These are phyloP conservation scores for Sequoiadendron giganteum DNA, from an alignment of 75 land plant species.

Conservation along the genomic window DNA sequence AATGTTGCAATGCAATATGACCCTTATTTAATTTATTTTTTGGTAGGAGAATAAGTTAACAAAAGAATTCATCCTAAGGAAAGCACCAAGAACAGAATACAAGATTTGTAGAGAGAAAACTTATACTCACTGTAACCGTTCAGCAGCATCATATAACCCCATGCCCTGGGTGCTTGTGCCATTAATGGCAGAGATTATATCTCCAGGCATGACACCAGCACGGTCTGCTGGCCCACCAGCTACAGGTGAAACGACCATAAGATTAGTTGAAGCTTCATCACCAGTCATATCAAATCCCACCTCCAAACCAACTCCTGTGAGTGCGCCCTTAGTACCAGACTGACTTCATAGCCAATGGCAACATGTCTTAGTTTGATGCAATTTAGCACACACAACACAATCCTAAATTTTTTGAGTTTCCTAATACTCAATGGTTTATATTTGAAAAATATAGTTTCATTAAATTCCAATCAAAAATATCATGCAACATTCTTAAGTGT, in stretches of 20 bases:
- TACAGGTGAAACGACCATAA: slow-evolving; percentile 80
- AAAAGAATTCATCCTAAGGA: neutral
- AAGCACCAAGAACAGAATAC: neutral
- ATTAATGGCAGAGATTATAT: slow-evolving; percentile 80
- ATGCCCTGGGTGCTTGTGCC: slow-evolving; percentile 62
- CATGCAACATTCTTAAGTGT: slow-evolving; percentile 3
- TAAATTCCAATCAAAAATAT: neutral
- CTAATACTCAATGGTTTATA: neutral
- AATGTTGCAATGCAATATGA: neutral
- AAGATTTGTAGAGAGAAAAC: neutral
- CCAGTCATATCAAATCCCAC: slow-evolving; percentile 69
- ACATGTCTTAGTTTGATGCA: neutral
- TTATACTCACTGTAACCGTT: slow-evolving; percentile 73
- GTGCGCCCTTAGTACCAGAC: slow-evolving; percentile 94
- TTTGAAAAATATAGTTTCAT: neutral
- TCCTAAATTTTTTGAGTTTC: neutral
- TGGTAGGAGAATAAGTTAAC: neutral
- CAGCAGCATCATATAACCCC: slow-evolving; percentile 97
- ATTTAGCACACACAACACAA: neutral
- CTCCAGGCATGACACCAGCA: slow-evolving; percentile 89
- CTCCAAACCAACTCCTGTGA: slow-evolving; percentile 96
- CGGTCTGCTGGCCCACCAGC: slow-evolving; percentile 90
- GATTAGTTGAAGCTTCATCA: slow-evolving; percentile 49
- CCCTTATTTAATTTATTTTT: neutral
- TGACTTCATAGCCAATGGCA: slow-evolving; percentile 53